phyloP scores from a whole-genome alignment of 352 stramenopile genomes.

The Pseudoperonospora humuli region DNA sequence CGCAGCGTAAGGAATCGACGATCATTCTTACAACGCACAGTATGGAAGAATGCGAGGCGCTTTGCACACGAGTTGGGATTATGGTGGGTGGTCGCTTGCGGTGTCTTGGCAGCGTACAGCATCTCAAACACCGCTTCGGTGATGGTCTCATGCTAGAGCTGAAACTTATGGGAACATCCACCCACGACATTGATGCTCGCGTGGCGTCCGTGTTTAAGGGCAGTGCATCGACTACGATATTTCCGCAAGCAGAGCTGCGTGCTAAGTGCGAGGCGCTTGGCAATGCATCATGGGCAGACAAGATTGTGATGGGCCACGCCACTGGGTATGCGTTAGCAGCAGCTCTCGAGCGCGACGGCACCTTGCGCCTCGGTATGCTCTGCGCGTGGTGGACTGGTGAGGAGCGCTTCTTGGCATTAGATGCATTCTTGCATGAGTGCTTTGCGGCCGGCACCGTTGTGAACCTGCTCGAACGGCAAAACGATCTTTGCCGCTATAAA shows the following conservation, averaged over 20 bases:
- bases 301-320: no score
- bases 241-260: no score
- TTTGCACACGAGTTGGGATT: conserved; percentile 93
- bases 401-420: conserved; percentile 22
- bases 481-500: conserved; percentile 54
- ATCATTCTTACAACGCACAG: conserved; percentile 93
- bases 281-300: no score
- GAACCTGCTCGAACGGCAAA: conserved; percentile 49
- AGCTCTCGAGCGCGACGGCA: no score
- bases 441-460: conserved; percentile 24
- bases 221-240: no score
- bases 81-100: conserved; percentile 81
- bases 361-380: no score
- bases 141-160: conserved; percentile 85
- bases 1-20: conserved; percentile 49
- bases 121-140: conserved; percentile 83
- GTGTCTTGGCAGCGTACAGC: conserved; percentile 86
- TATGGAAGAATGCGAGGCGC: conserved; percentile 93
- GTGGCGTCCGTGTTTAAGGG: no score
- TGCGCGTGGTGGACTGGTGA: conserved; percentile 33
- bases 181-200: conserved; percentile 28
- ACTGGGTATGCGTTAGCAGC: no score
- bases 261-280: no score
- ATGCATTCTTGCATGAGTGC: conserved; percentile 30
- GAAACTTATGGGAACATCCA: conserved; percentile 26